A percentile compares a stretch with the other conserved stretches of the same genome.
phyloP scores from a whole-genome alignment of 1,284 basidiomycete species.

The Pulchroboletus neoregius region DNA sequence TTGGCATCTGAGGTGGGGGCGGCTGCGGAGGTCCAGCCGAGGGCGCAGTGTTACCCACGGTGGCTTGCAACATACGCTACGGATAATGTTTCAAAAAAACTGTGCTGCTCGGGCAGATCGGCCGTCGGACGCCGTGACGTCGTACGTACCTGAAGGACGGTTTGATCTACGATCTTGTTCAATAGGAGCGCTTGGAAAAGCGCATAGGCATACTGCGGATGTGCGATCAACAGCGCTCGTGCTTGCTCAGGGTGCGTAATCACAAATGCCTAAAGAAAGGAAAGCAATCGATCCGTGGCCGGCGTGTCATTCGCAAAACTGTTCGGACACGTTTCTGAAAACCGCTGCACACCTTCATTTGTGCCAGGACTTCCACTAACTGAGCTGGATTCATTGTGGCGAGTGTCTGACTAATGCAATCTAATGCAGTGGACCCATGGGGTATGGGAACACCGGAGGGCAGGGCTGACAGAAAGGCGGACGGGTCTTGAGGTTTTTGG shows the following conservation, averaged over 20 bases:
- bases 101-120: slow-evolving; percentile 11
- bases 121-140: slow-evolving; percentile 10
- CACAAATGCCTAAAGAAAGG: slow-evolving; percentile 68
- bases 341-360: slow-evolving; percentile 82
- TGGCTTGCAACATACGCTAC: slow-evolving; percentile 35
- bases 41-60: slow-evolving; percentile 22
- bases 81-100: slow-evolving; percentile 18
- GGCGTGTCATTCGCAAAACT: slow-evolving; percentile 26
- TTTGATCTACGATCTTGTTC: slow-evolving; percentile 91
- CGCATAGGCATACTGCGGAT: slow-evolving; percentile 95
- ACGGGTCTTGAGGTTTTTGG: slow-evolving; percentile 38
- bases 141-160: slow-evolving; percentile 63
- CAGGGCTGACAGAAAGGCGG: slow-evolving; percentile 58
- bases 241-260: slow-evolving; percentile 91
- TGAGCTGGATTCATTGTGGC: slow-evolving; percentile 82
- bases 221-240: slow-evolving; percentile 68
- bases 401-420: slow-evolving; percentile 85
- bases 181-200: slow-evolving; percentile 94
- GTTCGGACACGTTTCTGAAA: slow-evolving; percentile 22
- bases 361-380: slow-evolving; percentile 91
- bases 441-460: slow-evolving; percentile 79
- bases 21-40: slow-evolving; percentile 27
- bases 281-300: slow-evolving; percentile 7
- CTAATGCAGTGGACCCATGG: slow-evolving; percentile 74
- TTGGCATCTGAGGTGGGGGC: slow-evolving; percentile 33